These are phyloP conservation scores for Penicillium corylophilum DNA, from an alignment of 2,329 filamentous ascomycete genomes.

Conservation along the genomic window DNA sequence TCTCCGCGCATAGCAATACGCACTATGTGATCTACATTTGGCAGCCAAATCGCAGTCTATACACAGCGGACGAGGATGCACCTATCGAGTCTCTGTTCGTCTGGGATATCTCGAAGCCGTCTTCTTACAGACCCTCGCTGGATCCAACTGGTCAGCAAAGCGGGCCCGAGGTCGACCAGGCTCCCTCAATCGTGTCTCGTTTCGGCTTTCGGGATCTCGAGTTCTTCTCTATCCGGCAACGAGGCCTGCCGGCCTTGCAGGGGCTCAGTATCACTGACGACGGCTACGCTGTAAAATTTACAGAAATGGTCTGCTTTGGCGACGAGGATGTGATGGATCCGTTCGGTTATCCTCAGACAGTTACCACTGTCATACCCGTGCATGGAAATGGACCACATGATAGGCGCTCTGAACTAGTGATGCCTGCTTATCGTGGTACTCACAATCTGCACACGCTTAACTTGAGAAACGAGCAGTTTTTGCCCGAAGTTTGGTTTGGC, in stretches of 20 bases:
- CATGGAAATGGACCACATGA: slow-evolving; percentile 48
- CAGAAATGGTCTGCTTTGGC: slow-evolving; percentile 52
- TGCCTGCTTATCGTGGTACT: slow-evolving; percentile 50
- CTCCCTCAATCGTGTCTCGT: slow-evolving; percentile 49
- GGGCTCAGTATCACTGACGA: slow-evolving; percentile 53
- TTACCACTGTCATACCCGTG: slow-evolving; percentile 56
- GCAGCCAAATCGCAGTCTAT: slow-evolving; percentile 58
- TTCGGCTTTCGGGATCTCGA: slow-evolving; percentile 55
- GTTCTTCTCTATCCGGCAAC: slow-evolving; percentile 55
- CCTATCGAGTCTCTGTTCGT: slow-evolving; percentile 59
- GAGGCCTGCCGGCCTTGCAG: slow-evolving; percentile 51
- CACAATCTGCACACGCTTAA: slow-evolving; percentile 33
- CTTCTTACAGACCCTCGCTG: slow-evolving; percentile 51
- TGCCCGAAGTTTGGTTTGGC: slow-evolving; percentile 33
- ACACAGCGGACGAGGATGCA: slow-evolving; percentile 54
- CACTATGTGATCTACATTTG: slow-evolving; percentile 64
- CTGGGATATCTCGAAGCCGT: slow-evolving; percentile 58
- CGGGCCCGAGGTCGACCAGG: slow-evolving; percentile 32
- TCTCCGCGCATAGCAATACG: slow-evolving; percentile 58
- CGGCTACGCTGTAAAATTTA: slow-evolving; percentile 51
- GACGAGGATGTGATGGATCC: slow-evolving; percentile 40
- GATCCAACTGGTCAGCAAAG: slow-evolving; percentile 45
- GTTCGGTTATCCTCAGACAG: slow-evolving; percentile 23
- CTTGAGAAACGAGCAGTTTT: slow-evolving; percentile 1
- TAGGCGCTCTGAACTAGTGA: slow-evolving; percentile 27